Evolutionary conservation across 164 flowering plant species (phyloP).

Genomic region (Sedum album): DNA sequence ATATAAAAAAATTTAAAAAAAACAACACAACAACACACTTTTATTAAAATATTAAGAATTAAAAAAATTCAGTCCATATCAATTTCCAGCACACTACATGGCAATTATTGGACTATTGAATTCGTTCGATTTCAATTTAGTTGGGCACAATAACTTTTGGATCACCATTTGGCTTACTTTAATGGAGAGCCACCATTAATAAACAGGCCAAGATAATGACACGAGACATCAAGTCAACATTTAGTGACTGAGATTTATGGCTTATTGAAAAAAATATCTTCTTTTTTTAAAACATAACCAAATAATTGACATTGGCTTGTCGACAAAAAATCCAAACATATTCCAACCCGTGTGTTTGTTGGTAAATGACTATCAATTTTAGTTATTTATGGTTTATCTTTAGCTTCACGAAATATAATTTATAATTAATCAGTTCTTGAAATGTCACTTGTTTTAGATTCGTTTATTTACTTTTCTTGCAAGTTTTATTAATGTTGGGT

Average conservation of each 20-base stretch:
- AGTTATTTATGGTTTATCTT: not conserved
- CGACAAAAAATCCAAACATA: not conserved
- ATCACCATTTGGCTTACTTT: not conserved
- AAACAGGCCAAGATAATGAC: not conserved
- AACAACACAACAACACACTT: too few relatives aligned
- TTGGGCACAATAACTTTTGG: not conserved
- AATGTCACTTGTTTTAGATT: not conserved
- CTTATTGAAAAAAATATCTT: not conserved
- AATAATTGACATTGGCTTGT: not conserved
- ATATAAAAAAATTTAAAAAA: too few relatives aligned
- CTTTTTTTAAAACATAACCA: not conserved
- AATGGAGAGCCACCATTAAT: not conserved
- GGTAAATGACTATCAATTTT: not conserved
- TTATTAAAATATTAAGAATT: not conserved
- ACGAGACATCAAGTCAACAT: not conserved
- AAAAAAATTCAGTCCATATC: not conserved
- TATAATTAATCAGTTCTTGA: not conserved
- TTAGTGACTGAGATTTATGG: not conserved
- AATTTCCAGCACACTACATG: not conserved
- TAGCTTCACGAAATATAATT: not conserved
- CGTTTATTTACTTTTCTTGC: not conserved
- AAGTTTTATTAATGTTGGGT: not conserved
- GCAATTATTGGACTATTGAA: not conserved
- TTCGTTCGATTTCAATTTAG: constrained; percentile 1
- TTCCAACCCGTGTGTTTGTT: not conserved